A percentile compares a stretch with the other conserved stretches of the same genome.
These are phyloP conservation scores for Rhodotorula paludigena DNA, from an alignment of 768 basidiomycete species.

Conservation along the genomic window DNA sequence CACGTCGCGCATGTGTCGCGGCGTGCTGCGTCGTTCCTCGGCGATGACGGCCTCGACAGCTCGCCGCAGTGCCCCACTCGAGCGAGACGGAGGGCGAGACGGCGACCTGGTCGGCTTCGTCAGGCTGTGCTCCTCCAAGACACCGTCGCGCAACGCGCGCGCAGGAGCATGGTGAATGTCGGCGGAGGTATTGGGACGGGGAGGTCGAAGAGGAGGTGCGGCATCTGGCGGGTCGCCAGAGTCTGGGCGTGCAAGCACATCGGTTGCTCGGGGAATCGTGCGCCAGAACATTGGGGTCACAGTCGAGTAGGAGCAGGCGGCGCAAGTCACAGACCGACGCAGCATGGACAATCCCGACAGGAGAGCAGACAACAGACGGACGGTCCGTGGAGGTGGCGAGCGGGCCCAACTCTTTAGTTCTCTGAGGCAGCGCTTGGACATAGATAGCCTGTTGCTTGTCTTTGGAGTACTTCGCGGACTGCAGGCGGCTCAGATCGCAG, in stretches of 20 bases:
- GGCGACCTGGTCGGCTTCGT: not conserved
- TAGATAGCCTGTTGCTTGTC: too few relatives aligned
- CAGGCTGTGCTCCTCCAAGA: not conserved
- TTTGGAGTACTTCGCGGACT: too few relatives aligned
- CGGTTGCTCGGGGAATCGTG: not conserved
- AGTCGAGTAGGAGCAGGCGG: not conserved
- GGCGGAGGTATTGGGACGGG: not conserved
- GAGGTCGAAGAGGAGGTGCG: not conserved
- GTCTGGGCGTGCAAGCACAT: constrained; percentile 1
- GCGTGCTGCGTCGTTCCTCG: not conserved
- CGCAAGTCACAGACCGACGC: not conserved
- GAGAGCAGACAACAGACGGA: not conserved
- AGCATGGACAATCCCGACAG: not conserved
- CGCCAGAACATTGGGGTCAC: constrained; percentile 28
- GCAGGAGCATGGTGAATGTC: not conserved
- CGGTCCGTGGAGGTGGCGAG: not conserved
- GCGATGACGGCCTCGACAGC: not conserved
- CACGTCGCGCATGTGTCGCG: not conserved
- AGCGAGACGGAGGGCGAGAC: not conserved
- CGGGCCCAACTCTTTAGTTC: not conserved
- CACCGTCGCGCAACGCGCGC: not conserved
- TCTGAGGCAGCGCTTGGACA: too few relatives aligned
- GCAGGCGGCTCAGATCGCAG: too few relatives aligned
- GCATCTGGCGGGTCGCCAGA: not conserved
- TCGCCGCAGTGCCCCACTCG: not conserved